Conservation (phyloP, 768 basidiomycete genomes). For the Agaricus blazei region DNA sequence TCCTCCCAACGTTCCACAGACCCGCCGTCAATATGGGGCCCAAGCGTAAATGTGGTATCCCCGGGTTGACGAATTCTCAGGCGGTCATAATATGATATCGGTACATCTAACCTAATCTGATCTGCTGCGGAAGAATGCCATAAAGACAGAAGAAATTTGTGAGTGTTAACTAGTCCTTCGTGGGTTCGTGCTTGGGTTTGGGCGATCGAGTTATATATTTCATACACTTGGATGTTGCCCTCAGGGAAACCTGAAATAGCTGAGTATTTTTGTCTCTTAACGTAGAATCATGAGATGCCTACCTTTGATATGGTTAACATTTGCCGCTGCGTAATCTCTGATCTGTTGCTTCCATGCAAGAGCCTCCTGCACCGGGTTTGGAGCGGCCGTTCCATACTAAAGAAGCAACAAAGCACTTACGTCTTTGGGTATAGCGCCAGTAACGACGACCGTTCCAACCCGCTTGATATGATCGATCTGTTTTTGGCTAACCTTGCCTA, state of each 20-base stretch:
- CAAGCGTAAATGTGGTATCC: constrained; percentile 60
- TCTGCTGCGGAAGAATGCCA: constrained; percentile 47
- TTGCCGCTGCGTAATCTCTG: constrained; percentile 49
- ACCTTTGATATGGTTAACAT: constrained; percentile 59
- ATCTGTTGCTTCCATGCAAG: constrained; percentile 53
- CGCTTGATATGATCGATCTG: constrained; percentile 46
- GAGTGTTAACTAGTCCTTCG: constrained; percentile 49
- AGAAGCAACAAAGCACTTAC: constrained; percentile 10
- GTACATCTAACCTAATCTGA: constrained; percentile 44
- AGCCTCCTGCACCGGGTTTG: constrained; percentile 46
- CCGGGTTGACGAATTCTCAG: constrained; percentile 71
- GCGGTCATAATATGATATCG: constrained; percentile 75
- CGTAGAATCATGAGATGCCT: constrained; percentile 37
- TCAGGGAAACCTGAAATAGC: constrained; percentile 51
- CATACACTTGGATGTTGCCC: constrained; percentile 66
- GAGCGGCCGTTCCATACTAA: constrained; percentile 33
- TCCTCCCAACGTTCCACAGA: constrained; percentile 57
- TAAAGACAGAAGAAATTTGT: constrained; percentile 50
- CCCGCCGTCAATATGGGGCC: constrained; percentile 54
- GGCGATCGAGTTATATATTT: constrained; percentile 62
- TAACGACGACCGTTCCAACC: constrained; percentile 57
- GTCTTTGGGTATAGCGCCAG: constrained; percentile 49
- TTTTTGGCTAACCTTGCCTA: constrained; percentile 31
- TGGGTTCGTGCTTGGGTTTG: constrained; percentile 71
- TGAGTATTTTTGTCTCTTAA: constrained; percentile 23